Percentiles rank a stretch among this genome's conserved stretches.
Evolutionary conservation across 1,284 basidiomycete species (phyloP).

Genomic region (Neonothopanus nambi): DNA sequence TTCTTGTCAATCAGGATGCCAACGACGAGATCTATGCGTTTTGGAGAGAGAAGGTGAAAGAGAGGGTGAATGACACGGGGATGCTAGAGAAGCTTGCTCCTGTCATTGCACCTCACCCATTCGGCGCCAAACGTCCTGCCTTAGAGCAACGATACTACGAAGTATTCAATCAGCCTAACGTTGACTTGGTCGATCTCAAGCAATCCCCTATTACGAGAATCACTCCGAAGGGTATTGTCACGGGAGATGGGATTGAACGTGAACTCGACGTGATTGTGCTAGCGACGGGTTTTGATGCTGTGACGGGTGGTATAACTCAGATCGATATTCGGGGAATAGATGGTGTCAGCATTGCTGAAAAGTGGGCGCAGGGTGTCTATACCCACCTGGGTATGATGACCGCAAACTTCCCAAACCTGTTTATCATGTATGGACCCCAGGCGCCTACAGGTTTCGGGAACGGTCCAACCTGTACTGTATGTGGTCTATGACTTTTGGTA

Average conservation of each 20-base stretch:
- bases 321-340: conserved; percentile 25
- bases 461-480: conserved; percentile 25
- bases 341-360: conserved; percentile 22
- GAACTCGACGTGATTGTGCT: conserved; percentile 26
- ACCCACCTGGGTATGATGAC: conserved; percentile 26
- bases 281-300: conserved; percentile 29
- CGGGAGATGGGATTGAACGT: conserved; percentile 22
- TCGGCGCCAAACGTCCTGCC: conserved; percentile 21
- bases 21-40: conserved; percentile 24
- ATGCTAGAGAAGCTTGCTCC: conserved; percentile 23
- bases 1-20: conserved; percentile 18
- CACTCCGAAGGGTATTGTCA: conserved; percentile 22
- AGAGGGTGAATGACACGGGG: conserved; percentile 19
- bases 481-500: not conserved
- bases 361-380: conserved; percentile 23
- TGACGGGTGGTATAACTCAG: conserved; percentile 26
- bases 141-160: conserved; percentile 27
- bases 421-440: conserved; percentile 28
- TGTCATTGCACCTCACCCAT: conserved; percentile 20
- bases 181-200: conserved; percentile 23
- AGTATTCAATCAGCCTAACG: conserved; percentile 26
- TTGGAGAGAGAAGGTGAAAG: conserved; percentile 25
- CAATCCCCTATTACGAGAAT: conserved; percentile 22
- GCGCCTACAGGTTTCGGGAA: conserved; percentile 26
- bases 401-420: conserved; percentile 26